A percentile compares a stretch with the other conserved stretches of the same genome.
phyloP scores from a whole-genome alignment of 1,284 basidiomycete species.

The Bondarzewia mesenterica region DNA sequence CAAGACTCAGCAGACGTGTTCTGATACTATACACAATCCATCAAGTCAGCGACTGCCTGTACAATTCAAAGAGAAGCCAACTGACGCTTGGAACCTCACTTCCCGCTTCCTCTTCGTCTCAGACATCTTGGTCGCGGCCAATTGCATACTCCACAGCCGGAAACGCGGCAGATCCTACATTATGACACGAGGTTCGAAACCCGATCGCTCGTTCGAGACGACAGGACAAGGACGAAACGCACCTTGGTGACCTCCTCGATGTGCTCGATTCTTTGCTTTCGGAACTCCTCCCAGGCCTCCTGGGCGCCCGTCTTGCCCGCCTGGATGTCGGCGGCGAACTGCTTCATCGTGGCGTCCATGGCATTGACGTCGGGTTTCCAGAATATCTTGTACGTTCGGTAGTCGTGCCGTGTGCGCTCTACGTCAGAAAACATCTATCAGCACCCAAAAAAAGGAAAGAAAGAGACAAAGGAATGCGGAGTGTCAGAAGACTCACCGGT shows the following conservation, averaged over 20 bases:
- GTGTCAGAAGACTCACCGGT: no score
- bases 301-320: background rate
- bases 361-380: background rate
- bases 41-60: background rate
- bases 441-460: background rate
- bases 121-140: no score
- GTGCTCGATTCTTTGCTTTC: background rate
- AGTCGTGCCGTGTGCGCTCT: background rate
- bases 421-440: background rate
- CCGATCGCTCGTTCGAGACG: background rate
- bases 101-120: background rate
- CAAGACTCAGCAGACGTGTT: background rate
- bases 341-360: background rate
- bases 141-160: no score
- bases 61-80: background rate
- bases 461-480: background rate
- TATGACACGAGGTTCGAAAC: background rate
- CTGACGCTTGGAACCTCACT: background rate
- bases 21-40: background rate
- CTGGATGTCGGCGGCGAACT: background rate
- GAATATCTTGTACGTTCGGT: background rate
- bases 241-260: background rate
- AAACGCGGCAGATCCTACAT: background rate
- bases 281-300: background rate
- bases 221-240: background rate